Evolutionary conservation across 352 stramenopile species (phyloP).

Genomic region (Halophytophthora batemanensis): DNA sequence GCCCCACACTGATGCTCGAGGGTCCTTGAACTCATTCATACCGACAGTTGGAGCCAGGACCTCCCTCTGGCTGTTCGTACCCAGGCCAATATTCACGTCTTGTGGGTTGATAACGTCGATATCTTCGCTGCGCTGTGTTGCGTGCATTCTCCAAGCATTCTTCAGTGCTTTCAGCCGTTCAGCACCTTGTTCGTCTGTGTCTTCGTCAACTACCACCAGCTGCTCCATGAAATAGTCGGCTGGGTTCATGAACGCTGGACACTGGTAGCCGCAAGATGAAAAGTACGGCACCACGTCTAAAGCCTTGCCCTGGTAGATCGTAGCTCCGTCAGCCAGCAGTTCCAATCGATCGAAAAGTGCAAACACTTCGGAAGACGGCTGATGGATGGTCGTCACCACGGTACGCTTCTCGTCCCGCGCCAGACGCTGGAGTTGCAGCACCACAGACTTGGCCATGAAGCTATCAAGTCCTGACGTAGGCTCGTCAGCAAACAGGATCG

Average conservation of each 20-base stretch:
- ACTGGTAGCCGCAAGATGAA: conserved; percentile 26
- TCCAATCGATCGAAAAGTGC: conserved; percentile 41
- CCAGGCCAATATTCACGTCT: conserved; percentile 6
- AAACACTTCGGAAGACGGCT: conserved; percentile 63
- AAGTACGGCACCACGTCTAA: conserved; percentile 38
- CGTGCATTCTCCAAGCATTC: conserved; percentile 16
- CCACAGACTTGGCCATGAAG: conserved; percentile 53
- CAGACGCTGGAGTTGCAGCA: conserved; percentile 52
- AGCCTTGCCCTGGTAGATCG: conserved; percentile 39
- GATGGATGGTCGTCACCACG: conserved; percentile 83
- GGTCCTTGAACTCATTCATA: conserved; percentile 19
- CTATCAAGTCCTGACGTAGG: conserved; percentile 57
- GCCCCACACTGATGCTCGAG: conserved; percentile 21
- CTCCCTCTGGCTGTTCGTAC: not conserved
- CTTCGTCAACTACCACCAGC: conserved; percentile 43
- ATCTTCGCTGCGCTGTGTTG: not conserved
- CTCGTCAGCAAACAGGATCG: conserved; percentile 81
- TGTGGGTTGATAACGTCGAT: conserved; percentile 21
- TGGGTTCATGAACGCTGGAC: conserved; percentile 47
- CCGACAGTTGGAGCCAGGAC: not conserved
- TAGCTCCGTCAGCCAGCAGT: conserved; percentile 38
- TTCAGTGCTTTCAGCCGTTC: conserved; percentile 15
- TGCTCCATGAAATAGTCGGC: conserved; percentile 54
- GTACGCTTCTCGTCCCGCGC: conserved; percentile 71
- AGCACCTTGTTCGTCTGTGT: conserved; percentile 28